Conservation (phyloP, 2,329 filamentous ascomycete species). For the Cadophora gregata region DNA sequence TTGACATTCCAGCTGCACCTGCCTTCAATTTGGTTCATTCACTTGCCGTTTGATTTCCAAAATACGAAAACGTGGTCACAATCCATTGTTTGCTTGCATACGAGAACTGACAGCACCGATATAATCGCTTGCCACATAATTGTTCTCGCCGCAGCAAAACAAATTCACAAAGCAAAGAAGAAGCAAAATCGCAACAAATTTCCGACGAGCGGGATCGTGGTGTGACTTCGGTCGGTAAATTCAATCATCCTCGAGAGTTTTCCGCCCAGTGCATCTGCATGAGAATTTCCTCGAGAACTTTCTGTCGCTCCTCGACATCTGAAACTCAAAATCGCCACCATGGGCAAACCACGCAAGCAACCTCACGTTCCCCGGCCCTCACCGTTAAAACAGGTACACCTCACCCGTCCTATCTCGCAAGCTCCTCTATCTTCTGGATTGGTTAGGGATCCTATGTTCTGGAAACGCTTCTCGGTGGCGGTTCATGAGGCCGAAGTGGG, state of each 20-base stretch:
- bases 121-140: background rate
- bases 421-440: slow-evolving; percentile 34
- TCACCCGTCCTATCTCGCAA: slow-evolving; percentile 35
- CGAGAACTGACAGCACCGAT: background rate
- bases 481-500: slow-evolving; percentile 40
- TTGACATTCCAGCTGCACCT: background rate
- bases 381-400: slow-evolving; percentile 43
- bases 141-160: background rate
- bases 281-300: background rate
- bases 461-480: slow-evolving; percentile 44
- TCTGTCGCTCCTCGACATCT: slow-evolving; percentile 8
- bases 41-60: background rate
- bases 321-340: background rate
- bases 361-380: slow-evolving; percentile 39
- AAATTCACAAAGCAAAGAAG: background rate
- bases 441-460: slow-evolving; percentile 44
- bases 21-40: slow-evolving; percentile 2
- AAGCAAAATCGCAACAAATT: background rate
- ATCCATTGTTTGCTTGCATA: background rate
- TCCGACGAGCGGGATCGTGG: background rate
- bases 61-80: background rate
- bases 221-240: no score
- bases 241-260: background rate
- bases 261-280: slow-evolving; percentile 2
- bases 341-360: slow-evolving; percentile 18